Percentiles rank a stretch among this genome's conserved stretches.
Conservation (phyloP, 2,329 filamentous ascomycete genomes). For the Trichoderma simmonsii region DNA sequence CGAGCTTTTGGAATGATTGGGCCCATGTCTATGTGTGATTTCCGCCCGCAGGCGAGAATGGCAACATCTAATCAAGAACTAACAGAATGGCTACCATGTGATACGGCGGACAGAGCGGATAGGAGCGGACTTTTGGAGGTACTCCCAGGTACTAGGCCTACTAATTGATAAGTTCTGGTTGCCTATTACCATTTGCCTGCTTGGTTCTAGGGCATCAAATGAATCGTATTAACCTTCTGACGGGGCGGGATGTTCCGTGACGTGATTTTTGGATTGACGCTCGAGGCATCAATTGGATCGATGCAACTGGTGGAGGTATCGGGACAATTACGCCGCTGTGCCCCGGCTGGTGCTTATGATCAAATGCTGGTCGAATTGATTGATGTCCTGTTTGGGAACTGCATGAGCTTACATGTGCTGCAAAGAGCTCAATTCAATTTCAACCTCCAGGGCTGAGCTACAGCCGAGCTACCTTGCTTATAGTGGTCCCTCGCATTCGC, state of each 20-base stretch:
- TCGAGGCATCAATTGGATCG: background rate
- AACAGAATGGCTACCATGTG: background rate
- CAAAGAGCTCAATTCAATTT: too few relatives aligned
- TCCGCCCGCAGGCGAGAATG: background rate
- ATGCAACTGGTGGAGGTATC: background rate
- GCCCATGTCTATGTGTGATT: background rate
- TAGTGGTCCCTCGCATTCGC: background rate
- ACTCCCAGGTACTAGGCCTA: background rate
- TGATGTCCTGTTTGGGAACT: background rate
- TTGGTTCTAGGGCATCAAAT: background rate
- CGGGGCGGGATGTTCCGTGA: background rate
- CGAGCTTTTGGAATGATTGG: background rate
- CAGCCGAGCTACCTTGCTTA: background rate
- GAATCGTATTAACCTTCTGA: background rate
- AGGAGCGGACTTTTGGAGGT: background rate
- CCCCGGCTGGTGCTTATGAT: background rate
- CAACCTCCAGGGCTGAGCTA: background rate
- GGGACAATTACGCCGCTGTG: background rate
- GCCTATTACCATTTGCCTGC: background rate
- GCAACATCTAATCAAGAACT: background rate
- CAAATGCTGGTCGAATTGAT: background rate
- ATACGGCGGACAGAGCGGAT: background rate
- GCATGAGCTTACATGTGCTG: background rate
- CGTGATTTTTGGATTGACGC: background rate
- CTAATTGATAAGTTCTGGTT: background rate